Evolutionary conservation across 2,329 filamentous ascomycete genomes (phyloP).

Genomic region (Myriosclerotinia duriaeana): DNA sequence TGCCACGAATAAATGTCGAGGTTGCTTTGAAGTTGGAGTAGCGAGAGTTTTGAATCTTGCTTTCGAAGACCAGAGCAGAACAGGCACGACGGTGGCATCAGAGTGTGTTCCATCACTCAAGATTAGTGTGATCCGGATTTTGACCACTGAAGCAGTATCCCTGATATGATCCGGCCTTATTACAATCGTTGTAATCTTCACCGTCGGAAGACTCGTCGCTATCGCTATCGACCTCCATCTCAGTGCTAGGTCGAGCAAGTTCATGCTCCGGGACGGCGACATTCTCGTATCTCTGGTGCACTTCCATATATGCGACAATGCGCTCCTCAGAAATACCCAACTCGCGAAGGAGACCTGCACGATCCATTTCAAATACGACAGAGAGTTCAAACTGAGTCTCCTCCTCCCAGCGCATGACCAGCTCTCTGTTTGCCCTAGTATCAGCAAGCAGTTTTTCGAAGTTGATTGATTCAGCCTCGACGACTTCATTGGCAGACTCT

Average conservation of each 20-base stretch:
- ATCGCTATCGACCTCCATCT: neutral
- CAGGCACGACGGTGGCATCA: neutral
- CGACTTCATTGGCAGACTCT: neutral
- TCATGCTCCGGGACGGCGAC: too few relatives aligned
- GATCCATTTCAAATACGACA: neutral
- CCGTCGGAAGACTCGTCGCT: neutral
- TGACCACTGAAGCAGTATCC: too few relatives aligned
- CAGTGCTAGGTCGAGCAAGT: neutral
- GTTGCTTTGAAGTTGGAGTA: neutral
- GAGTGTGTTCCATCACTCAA: neutral
- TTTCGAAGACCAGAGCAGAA: neutral
- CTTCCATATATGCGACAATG: neutral
- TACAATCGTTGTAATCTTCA: neutral
- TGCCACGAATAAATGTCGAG: neutral
- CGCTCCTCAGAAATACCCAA: neutral
- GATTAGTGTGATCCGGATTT: neutral
- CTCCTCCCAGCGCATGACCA: neutral
- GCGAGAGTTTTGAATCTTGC: neutral
- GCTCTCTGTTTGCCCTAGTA: neutral
- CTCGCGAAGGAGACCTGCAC: neutral
- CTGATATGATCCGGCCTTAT: too few relatives aligned
- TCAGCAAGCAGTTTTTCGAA: neutral
- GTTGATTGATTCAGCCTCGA: neutral
- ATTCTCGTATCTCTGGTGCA: neutral
- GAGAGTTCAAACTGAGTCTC: neutral